Evolutionary conservation across 768 basidiomycete genomes (phyloP).

Genomic region (Rhodotorula kratochvilovae): DNA sequence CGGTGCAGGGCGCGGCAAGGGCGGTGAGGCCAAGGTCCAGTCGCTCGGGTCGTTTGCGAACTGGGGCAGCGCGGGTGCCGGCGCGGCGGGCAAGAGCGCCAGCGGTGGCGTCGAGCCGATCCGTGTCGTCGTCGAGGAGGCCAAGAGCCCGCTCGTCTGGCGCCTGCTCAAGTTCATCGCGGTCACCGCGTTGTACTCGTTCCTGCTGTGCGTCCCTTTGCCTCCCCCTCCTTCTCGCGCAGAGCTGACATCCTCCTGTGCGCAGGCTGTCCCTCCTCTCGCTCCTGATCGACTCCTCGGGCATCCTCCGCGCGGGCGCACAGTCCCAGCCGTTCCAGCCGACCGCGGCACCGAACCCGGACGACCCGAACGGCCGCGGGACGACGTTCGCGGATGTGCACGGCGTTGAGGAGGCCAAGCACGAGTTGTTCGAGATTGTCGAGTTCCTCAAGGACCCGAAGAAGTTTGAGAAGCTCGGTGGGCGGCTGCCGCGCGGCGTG

Average conservation of each 20-base stretch:
- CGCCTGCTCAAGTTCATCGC: constrained; percentile 30
- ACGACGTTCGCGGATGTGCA: constrained; percentile 94
- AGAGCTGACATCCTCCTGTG: constrained; percentile 47
- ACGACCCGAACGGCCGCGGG: constrained; percentile 52
- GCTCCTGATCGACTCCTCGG: constrained; percentile 86
- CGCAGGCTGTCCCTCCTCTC: constrained; percentile 77
- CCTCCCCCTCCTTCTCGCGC: constrained; percentile 53
- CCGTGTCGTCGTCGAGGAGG: constrained; percentile 74
- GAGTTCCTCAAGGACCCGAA: constrained; percentile 92
- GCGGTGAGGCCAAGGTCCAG: constrained; percentile 30
- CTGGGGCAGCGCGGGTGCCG: constrained; percentile 50
- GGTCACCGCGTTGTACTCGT: constrained; percentile 31
- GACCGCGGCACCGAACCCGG: constrained; percentile 46
- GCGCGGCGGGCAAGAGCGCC: constrained; percentile 32
- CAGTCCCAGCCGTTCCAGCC: constrained; percentile 79
- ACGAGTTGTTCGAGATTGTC: constrained; percentile 82
- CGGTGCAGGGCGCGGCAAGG: constrained; percentile 12
- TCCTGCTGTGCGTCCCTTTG: constrained; percentile 51
- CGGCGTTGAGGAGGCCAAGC: constrained; percentile 94
- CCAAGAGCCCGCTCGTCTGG: constrained; percentile 53
- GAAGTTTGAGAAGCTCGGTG: constrained; percentile 82
- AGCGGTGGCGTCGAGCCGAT: constrained; percentile 61
- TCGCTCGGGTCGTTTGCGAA: constrained; percentile 18
- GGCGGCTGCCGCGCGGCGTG: constrained; percentile 89
- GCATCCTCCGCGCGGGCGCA: constrained; percentile 76